Evolutionary conservation across 2,329 filamentous ascomycete genomes (phyloP).

Genomic region (Talaromyces verruculosus): DNA sequence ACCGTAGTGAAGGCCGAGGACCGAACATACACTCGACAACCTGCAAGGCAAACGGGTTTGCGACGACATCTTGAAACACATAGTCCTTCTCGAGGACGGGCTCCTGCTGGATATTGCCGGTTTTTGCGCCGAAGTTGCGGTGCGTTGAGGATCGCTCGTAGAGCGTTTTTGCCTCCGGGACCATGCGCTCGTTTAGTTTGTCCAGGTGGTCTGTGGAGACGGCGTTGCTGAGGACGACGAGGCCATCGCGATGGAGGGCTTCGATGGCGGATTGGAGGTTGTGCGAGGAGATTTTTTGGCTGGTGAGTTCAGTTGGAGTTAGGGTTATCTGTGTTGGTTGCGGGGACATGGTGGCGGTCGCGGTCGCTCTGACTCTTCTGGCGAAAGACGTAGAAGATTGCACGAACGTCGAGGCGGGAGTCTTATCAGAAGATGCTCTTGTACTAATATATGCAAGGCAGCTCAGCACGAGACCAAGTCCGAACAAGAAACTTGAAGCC

Average conservation of each 20-base stretch:
- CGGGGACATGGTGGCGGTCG: not conserved
- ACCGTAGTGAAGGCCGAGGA: slow-evolving; percentile 39
- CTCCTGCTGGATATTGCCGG: slow-evolving; percentile 44
- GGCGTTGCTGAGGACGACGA: slow-evolving; percentile 41
- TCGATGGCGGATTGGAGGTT: slow-evolving; percentile 27
- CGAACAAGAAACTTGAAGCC: not conserved
- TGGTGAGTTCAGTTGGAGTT: slow-evolving; percentile 15
- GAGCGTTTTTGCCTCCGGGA: slow-evolving; percentile 35
- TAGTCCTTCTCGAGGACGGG: slow-evolving; percentile 37
- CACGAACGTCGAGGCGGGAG: not conserved
- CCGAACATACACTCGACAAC: slow-evolving; percentile 41
- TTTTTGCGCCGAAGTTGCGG: slow-evolving; percentile 31
- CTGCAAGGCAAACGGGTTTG: slow-evolving; percentile 40
- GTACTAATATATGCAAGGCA: not conserved
- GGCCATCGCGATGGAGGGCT: slow-evolving; percentile 38
- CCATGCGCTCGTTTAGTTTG: slow-evolving; percentile 32
- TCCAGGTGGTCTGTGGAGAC: slow-evolving; percentile 34
- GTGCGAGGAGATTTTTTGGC: slow-evolving; percentile 24
- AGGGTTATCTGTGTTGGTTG: not conserved
- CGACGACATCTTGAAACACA: slow-evolving; percentile 41
- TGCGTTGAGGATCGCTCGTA: slow-evolving; percentile 29
- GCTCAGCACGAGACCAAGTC: not conserved
- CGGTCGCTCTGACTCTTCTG: too few species aligned
- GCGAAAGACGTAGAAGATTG: not conserved
- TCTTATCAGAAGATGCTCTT: not conserved